phyloP scores from a whole-genome alignment of 306 rosid genomes.

The Vigna trinervia region DNA sequence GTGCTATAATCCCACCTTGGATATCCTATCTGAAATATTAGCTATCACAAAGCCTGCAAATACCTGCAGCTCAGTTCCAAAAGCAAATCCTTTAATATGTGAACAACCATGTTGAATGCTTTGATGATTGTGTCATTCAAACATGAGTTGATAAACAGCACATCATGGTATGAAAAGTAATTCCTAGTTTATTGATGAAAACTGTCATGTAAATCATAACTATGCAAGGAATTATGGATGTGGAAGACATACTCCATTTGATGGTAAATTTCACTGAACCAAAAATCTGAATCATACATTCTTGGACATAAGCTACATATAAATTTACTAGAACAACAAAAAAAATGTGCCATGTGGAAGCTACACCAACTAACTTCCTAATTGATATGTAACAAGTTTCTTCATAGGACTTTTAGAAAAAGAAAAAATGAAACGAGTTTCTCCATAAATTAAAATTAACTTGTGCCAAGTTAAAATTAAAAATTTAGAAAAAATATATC shows the following conservation, averaged over 20 bases:
- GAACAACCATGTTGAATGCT: constrained; percentile 11
- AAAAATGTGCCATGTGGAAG: not conserved
- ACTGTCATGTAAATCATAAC: not conserved
- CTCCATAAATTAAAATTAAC: too few species aligned
- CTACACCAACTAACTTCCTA: not conserved
- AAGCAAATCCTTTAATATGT: constrained; percentile 34
- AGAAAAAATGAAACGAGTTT: too few species aligned
- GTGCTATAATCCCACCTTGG: constrained; percentile 75
- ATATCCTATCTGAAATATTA: constrained; percentile 74
- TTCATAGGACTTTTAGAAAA: too few species aligned
- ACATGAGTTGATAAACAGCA: not conserved
- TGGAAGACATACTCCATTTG: not conserved
- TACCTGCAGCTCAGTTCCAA: constrained; percentile 66
- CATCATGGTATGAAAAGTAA: not conserved
- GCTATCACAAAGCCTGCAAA: constrained; percentile 96
- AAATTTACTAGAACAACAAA: not conserved
- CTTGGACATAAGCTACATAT: not conserved
- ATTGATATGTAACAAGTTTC: not conserved
- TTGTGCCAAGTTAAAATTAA: too few species aligned
- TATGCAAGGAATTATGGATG: not conserved
- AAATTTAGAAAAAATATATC: too few species aligned
- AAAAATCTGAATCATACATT: constrained; percentile 4
- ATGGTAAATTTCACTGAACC: not conserved
- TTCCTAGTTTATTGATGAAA: not conserved
- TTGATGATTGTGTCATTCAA: not conserved